Conservation (phyloP, 2,329 filamentous ascomycete species). For the Nectriaceae sp. region DNA sequence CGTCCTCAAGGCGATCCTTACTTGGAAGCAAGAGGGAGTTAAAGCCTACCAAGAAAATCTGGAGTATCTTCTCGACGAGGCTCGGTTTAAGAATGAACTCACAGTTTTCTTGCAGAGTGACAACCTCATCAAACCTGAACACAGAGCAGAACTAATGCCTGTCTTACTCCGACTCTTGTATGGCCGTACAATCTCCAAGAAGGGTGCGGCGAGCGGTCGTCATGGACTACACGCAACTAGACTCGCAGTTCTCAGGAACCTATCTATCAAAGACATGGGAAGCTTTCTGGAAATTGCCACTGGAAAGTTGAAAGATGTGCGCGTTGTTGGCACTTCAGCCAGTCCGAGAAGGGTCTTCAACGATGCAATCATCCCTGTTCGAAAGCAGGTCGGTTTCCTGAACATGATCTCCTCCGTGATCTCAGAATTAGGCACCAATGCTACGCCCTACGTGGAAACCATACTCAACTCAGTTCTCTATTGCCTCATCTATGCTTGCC, state of each 20-base stretch:
- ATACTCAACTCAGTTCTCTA: conserved; percentile 80
- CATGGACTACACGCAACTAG: conserved; percentile 81
- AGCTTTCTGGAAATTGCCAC: conserved; percentile 82
- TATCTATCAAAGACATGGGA: conserved; percentile 73
- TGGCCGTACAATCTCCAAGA: conserved; percentile 82
- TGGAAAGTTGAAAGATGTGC: conserved; percentile 65
- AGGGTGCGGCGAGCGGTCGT: conserved; percentile 73
- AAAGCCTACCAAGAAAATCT: conserved; percentile 82
- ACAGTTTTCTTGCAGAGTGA: conserved; percentile 81
- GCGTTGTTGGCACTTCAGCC: conserved; percentile 52
- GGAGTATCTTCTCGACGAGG: conserved; percentile 84
- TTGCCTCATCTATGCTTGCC: conserved; percentile 73
- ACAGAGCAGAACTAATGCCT: conserved; percentile 76
- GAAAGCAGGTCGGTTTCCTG: conserved; percentile 87
- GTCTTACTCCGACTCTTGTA: conserved; percentile 86
- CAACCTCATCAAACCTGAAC: conserved; percentile 70
- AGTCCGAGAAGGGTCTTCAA: conserved; percentile 56
- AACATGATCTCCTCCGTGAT: conserved; percentile 91
- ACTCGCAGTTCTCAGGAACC: conserved; percentile 77
- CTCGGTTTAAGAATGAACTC: conserved; percentile 91
- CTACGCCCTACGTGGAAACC: conserved; percentile 66
- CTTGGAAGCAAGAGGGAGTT: conserved; percentile 83
- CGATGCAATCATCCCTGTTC: conserved; percentile 61
- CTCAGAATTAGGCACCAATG: conserved; percentile 75
- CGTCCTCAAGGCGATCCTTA: conserved; percentile 79